These are phyloP conservation scores for Boletus sp. DNA, from an alignment of 1,284 basidiomycete species.

Conservation along the genomic window DNA sequence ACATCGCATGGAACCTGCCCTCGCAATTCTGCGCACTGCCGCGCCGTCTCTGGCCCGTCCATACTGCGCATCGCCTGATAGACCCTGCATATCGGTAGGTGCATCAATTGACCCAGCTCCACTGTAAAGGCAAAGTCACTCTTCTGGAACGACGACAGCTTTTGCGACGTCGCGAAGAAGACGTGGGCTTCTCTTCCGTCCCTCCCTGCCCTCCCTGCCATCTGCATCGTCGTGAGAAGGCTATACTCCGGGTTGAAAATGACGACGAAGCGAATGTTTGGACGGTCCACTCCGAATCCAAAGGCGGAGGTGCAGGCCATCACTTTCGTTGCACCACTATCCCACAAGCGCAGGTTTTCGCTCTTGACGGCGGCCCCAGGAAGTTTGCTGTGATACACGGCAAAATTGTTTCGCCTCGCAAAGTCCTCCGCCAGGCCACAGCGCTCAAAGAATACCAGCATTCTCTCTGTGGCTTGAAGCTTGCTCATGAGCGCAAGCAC, in stretches of 20 bases:
- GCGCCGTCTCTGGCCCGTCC: not conserved
- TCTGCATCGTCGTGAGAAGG: not conserved
- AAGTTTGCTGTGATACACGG: not conserved
- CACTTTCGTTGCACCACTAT: not conserved
- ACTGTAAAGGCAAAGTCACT: not conserved
- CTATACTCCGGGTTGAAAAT: not conserved
- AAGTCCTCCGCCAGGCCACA: not conserved
- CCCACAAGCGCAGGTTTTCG: not conserved
- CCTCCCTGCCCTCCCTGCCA: slow-evolving; percentile 5
- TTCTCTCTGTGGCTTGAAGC: not conserved
- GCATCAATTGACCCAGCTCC: not conserved
- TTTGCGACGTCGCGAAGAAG: not conserved
- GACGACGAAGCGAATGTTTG: not conserved
- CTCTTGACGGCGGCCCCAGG: not conserved
- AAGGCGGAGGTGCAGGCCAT: slow-evolving; percentile 2
- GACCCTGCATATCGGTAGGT: not conserved
- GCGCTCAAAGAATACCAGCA: not conserved
- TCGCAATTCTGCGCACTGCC: not conserved
- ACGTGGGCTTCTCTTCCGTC: slow-evolving; percentile 1
- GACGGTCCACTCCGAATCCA: not conserved
- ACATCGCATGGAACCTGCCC: not conserved
- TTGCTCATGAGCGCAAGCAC: not conserved
- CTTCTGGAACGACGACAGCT: not conserved
- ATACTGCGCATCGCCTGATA: not conserved
- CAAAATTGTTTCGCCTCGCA: not conserved